Evolutionary conservation across 108 stramenopile genomes (phyloP).

Genomic region (Cyclostephanos invisitatus): DNA sequence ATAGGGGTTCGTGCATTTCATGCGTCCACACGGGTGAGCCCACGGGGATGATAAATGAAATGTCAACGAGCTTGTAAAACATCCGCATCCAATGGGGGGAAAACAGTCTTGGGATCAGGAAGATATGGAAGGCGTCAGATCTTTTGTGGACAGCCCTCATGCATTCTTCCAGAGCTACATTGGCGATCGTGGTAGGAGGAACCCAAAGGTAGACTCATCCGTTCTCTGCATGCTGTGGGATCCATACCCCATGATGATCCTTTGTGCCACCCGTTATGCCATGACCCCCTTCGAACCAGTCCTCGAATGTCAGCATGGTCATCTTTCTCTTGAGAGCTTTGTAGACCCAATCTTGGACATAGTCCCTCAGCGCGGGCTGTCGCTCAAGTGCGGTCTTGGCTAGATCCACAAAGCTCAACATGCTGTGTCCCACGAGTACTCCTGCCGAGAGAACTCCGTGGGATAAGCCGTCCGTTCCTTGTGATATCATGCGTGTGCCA

Average conservation of each 20-base stretch:
- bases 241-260: conserved; percentile 32
- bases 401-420: background rate
- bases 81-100: background rate
- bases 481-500: conserved; percentile 46
- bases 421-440: conserved; percentile 16
- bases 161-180: conserved; percentile 35
- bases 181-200: conserved; percentile 32
- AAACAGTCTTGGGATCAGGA: background rate
- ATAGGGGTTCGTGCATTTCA: background rate
- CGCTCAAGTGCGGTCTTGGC: background rate
- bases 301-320: conserved; percentile 9
- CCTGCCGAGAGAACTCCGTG: conserved; percentile 23
- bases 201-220: conserved; percentile 19
- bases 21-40: background rate
- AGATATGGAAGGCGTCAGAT: background rate
- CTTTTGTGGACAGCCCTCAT: conserved; percentile 43
- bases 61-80: background rate
- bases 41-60: background rate
- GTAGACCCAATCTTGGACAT: conserved; percentile 2
- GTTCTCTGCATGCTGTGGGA: conserved; percentile 6
- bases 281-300: conserved; percentile 29
- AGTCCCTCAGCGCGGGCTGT: conserved; percentile 19
- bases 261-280: conserved; percentile 21
- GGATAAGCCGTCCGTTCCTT: conserved; percentile 34
- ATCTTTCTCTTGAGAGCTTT: conserved; percentile 15